Evolutionary conservation across 129 eudicot genomes (phyloP).

Genomic region (Deinandra increscens): DNA sequence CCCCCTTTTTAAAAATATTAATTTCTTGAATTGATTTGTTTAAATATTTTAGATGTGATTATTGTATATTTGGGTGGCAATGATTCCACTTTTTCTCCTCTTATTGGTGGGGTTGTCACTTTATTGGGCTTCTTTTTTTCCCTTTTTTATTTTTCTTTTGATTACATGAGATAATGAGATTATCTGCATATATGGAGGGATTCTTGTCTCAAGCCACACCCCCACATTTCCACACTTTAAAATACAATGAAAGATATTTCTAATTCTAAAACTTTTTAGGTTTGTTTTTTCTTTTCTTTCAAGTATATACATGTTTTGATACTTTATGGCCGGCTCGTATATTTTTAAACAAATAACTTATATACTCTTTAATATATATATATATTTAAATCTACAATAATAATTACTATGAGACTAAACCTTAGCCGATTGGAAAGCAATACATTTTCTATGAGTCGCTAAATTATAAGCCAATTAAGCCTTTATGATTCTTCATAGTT

Average conservation of each 20-base stretch:
- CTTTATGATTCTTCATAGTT: too few species aligned
- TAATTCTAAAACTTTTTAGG: not conserved
- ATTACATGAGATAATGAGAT: constrained; percentile 30
- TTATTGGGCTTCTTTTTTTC: constrained; percentile 14
- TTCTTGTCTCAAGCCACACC: constrained; percentile 27
- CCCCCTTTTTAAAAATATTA: too few species aligned
- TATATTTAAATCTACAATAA: too few species aligned
- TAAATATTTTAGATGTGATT: not conserved
- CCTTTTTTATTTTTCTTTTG: constrained; percentile 7
- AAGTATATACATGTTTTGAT: not conserved
- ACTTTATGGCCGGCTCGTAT: not conserved
- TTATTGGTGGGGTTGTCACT: constrained; percentile 19
- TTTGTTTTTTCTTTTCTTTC: not conserved
- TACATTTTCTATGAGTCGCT: too few species aligned
- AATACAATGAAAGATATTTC: not conserved
- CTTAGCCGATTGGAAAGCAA: too few species aligned
- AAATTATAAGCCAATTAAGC: too few species aligned
- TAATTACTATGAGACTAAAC: too few species aligned
- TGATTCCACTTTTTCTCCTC: not conserved
- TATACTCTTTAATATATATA: too few species aligned
- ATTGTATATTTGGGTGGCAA: constrained; percentile 10
- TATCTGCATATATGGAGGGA: constrained; percentile 31
- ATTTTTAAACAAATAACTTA: too few species aligned
- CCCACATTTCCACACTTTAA: constrained; percentile 3
- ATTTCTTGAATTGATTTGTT: too few species aligned